Conservation (phyloP, 2,329 filamentous ascomycete genomes). For the Colletotrichum phormii region DNA sequence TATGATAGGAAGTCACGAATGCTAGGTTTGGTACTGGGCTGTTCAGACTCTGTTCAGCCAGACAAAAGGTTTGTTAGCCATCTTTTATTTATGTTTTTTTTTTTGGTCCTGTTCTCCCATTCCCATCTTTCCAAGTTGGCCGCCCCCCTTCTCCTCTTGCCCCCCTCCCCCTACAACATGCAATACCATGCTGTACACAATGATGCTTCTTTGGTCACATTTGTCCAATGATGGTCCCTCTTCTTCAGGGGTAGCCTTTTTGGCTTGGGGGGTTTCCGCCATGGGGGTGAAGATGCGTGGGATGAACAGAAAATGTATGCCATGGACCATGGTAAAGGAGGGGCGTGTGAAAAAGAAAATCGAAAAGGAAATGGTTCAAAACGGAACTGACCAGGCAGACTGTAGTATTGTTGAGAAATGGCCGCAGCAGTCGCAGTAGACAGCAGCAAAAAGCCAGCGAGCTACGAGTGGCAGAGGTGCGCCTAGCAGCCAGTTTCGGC, state of each 20-base stretch:
- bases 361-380: conserved; percentile 2
- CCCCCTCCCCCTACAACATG: conserved; percentile 29
- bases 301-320: conserved; percentile 20
- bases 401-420: conserved; percentile 27
- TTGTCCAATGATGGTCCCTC: conserved; percentile 30
- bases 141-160: conserved; percentile 10
- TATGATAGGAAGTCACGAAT: conserved; percentile 33
- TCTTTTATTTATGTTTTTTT: conserved; percentile 35
- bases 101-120: neutral
- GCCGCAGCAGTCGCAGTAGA: conserved; percentile 14
- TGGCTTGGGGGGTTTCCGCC: conserved; percentile 7
- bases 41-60: conserved; percentile 1
- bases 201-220: conserved; percentile 25
- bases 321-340: neutral
- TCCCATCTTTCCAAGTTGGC: neutral
- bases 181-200: conserved; percentile 31
- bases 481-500: conserved; percentile 22
- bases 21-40: conserved; percentile 1
- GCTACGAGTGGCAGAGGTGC: conserved; percentile 23
- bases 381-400: conserved; percentile 9
- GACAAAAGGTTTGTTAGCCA: conserved; percentile 33
- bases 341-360: conserved; percentile 18
- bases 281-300: conserved; percentile 21
- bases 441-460: neutral
- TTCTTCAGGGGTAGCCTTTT: conserved; percentile 20